Evolutionary conservation across 441 rosid species (phyloP).

Genomic region (Brassica balearica): DNA sequence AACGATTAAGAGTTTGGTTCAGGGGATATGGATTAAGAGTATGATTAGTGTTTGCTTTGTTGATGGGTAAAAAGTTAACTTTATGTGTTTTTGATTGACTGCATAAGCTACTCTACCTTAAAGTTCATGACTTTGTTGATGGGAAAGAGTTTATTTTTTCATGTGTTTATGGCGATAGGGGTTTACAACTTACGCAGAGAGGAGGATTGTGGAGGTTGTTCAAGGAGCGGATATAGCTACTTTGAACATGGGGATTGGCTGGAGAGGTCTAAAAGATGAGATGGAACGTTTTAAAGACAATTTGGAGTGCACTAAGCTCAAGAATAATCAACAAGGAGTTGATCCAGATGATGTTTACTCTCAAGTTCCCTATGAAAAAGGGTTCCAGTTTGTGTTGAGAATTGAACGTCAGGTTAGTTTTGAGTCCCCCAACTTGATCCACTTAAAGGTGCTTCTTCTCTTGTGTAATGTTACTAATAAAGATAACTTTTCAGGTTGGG

Average conservation of each 20-base stretch:
- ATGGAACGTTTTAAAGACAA: slow-evolving; percentile 89
- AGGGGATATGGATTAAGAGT: too few species aligned
- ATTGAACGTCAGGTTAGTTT: slow-evolving; percentile 83
- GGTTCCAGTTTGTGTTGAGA: slow-evolving; percentile 86
- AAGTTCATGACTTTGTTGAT: background rate
- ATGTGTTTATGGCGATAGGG: slow-evolving; percentile 55
- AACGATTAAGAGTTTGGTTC: too few species aligned
- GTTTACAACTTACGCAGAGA: slow-evolving; percentile 92
- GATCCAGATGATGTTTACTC: slow-evolving; percentile 88
- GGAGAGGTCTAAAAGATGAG: slow-evolving; percentile 78
- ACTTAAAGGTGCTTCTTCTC: slow-evolving; percentile 7
- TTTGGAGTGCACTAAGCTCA: slow-evolving; percentile 84
- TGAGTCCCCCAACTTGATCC: background rate
- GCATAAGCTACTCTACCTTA: too few species aligned
- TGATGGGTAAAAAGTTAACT: too few species aligned
- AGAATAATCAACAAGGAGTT: slow-evolving; percentile 78
- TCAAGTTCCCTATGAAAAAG: slow-evolving; percentile 89
- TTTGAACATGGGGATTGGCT: slow-evolving; percentile 84
- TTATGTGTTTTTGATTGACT: too few species aligned
- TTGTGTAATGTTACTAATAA: slow-evolving; percentile 12
- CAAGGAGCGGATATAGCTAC: slow-evolving; percentile 83
- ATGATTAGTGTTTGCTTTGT: too few species aligned
- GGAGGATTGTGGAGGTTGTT: slow-evolving; percentile 92
- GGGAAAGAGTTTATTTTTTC: background rate
- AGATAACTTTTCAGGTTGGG: slow-evolving; percentile 62